Evolutionary conservation across 192 early-diverging fungal genomes (phyloP).

Genomic region (Coemansia sp.): DNA sequence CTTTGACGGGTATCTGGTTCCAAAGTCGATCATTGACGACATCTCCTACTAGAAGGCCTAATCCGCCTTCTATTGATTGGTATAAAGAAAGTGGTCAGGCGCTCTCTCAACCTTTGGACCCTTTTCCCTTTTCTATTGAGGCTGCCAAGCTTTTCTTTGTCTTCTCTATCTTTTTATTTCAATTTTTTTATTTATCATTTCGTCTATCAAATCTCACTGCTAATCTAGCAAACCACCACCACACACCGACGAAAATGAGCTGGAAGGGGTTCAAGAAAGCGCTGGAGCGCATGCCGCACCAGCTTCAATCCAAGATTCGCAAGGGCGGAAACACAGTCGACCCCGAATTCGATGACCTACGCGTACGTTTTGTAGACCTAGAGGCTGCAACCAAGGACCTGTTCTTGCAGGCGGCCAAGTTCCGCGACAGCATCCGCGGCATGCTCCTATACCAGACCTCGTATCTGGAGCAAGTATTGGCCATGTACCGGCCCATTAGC

Average conservation of each 20-base stretch:
- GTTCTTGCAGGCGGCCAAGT: constrained; percentile 67
- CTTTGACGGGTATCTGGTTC: constrained; percentile 54
- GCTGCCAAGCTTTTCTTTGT: constrained; percentile 12
- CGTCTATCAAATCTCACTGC: too few species aligned
- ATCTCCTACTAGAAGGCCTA: constrained; percentile 20
- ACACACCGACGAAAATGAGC: constrained; percentile 54
- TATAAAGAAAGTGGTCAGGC: constrained; percentile 2
- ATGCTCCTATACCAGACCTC: constrained; percentile 65
- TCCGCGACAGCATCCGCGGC: constrained; percentile 62
- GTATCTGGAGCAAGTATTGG: constrained; percentile 61
- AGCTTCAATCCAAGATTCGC: constrained; percentile 69
- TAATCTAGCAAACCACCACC: constrained; percentile 5
- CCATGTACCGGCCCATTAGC: constrained; percentile 61
- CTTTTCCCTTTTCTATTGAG: neutral
- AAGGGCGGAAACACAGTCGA: constrained; percentile 60
- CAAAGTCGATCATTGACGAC: constrained; percentile 55
- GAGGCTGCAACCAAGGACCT: constrained; percentile 62
- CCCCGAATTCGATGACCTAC: constrained; percentile 68
- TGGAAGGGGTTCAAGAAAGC: constrained; percentile 80
- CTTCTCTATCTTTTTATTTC: constrained; percentile 3
- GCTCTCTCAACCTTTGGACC: neutral
- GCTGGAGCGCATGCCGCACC: constrained; percentile 77
- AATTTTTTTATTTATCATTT: neutral
- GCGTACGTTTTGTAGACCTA: constrained; percentile 64
- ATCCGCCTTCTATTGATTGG: neutral